Base-by-base conservation (phyloP, 106 monocot species). In the Cymbidium sinense region DNA sequence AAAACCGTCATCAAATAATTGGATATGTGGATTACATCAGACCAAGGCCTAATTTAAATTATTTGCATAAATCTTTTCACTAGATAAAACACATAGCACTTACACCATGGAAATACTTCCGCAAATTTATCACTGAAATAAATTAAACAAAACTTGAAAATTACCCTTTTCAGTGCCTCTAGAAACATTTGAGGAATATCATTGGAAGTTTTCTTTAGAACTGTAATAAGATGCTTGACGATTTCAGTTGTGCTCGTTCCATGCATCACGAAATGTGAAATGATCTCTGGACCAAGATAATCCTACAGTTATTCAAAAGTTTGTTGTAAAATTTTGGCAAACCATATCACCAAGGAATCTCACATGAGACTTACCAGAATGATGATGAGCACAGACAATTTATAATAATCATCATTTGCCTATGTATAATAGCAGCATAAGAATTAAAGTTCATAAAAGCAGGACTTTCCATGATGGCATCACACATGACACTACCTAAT, bases 231-330 rank as follows among this genome's bases (percentile, higher is more conserved):
- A 76, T 98, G 81, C 76, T 92, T 98, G 79, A 98, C 87, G 77
- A 98, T 92, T 73, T 98, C 98, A 19, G 85, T 10, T 64, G 87
- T 82, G 76, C 90, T 90, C 50, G 88, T 28, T 34, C 94, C 98
- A 88, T 98, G 94, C 87, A 89, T 88, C 51, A 74, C 91, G 84
- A 88, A 91, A 83, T 98, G 98, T 61, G 98, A 98, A 88, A 98
- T 83, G 62, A 98, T 90, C 75, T 90, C 92, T 51, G 98, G 90
- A 52, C 88, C 98, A 80, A 98, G 91, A 86, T 92, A 90, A 43
- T 86, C 92, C 98, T 98, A 92, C 78, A 86, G 61, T 35, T 37
- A 71, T 71, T 71, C 35, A 71, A 36, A 71, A 36, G 37, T 71
- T 5, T 27, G 23, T 28, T 17, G 67, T 67, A 33, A 67, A 20